These are phyloP conservation scores for Parastagonospora nodorum DNA, from an alignment of 2,329 filamentous ascomycete genomes.

Conservation along the genomic window DNA sequence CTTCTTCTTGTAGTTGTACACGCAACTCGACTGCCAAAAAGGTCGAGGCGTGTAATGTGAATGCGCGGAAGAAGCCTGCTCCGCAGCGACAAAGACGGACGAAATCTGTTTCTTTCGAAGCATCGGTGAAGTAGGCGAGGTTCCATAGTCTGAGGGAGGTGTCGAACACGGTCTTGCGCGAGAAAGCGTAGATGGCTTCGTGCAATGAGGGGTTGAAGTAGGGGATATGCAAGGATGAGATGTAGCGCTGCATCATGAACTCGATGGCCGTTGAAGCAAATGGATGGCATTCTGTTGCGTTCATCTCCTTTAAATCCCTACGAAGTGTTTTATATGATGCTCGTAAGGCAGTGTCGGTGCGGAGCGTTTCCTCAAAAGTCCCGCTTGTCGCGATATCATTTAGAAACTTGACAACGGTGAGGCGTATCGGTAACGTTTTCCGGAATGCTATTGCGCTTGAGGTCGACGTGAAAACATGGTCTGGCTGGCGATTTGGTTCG, in stretches of 20 bases:
- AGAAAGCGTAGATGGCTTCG: conserved; percentile 31
- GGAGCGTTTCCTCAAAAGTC: conserved; percentile 36
- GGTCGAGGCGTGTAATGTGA: conserved; percentile 25
- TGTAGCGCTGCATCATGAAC: conserved; percentile 34
- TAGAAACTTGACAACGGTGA: conserved; percentile 41
- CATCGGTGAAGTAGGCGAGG: conserved; percentile 10
- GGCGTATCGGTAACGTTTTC: conserved; percentile 44
- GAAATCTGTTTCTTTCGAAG: conserved; percentile 14
- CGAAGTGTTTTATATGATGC: conserved; percentile 25
- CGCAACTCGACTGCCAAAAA: conserved; percentile 29
- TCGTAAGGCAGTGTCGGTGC: conserved; percentile 25
- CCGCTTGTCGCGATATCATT: conserved; percentile 28
- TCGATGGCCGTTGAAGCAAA: conserved; percentile 27
- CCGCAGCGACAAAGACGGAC: conserved; percentile 26
- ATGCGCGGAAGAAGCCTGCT: conserved; percentile 31
- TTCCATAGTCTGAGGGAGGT: conserved; percentile 36
- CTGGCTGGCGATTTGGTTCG: conserved; percentile 33
- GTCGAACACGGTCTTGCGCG: conserved; percentile 31
- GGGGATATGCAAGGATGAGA: conserved; percentile 30
- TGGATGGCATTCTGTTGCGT: conserved; percentile 7
- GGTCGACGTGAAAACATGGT: conserved; percentile 37
- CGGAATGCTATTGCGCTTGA: conserved; percentile 46
- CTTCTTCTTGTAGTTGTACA: conserved; percentile 30
- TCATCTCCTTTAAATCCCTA: conserved; percentile 14
- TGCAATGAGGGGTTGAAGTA: conserved; percentile 27